These are phyloP conservation scores for Kwoniella shivajii DNA, from an alignment of 1,284 basidiomycete genomes.

Conservation along the genomic window DNA sequence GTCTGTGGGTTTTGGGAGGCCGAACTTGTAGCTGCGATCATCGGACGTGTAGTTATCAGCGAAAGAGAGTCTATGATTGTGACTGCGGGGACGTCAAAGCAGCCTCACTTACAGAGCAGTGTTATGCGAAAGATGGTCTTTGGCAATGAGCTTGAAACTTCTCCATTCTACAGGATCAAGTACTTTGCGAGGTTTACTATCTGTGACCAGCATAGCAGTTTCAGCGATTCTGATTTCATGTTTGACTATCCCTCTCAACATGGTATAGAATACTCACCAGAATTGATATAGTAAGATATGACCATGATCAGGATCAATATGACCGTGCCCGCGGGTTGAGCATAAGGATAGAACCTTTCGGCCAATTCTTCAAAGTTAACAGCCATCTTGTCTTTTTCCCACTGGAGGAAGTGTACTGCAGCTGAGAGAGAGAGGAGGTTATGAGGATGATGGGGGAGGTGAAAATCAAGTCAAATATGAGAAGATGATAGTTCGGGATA, in stretches of 20 bases:
- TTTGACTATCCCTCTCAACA: not conserved
- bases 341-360: slow-evolving; percentile 21
- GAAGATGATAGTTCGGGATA: too few species aligned
- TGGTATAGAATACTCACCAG: not conserved
- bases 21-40: slow-evolving; percentile 88
- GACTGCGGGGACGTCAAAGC: too few species aligned
- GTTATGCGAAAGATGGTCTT: slow-evolving; percentile 87
- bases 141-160: slow-evolving; percentile 77
- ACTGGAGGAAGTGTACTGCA: too few species aligned
- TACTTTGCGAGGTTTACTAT: slow-evolving; percentile 23
- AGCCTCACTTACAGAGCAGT: slow-evolving; percentile 81
- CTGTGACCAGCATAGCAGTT: not conserved
- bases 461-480: too few species aligned
- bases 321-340: slow-evolving; percentile 28
- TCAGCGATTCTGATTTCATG: not conserved
- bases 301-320: slow-evolving; percentile 22
- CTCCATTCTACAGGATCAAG: slow-evolving; percentile 64
- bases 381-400: not conserved
- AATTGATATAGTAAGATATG: slow-evolving; percentile 16
- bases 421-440: too few species aligned
- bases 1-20: slow-evolving; percentile 70
- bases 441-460: not conserved
- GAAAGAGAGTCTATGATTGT: slow-evolving; percentile 1
- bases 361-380: slow-evolving; percentile 12
- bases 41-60: not conserved